Conservation (phyloP, 192 early-diverging fungal species). For the Coemansia sp. region DNA sequence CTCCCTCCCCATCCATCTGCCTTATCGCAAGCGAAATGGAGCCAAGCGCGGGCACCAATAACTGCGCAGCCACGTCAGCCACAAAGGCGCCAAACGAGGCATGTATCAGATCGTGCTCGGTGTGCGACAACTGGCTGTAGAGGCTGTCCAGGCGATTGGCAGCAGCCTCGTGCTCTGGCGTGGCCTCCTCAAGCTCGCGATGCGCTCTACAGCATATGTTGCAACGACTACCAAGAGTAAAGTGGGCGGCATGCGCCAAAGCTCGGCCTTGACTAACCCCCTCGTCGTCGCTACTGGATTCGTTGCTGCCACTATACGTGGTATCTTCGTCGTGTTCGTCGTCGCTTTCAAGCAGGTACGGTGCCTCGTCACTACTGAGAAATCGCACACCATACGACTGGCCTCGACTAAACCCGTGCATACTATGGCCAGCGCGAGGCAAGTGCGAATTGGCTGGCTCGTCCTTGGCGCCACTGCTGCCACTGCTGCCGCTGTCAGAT, state of each 20-base stretch:
- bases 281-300: neutral
- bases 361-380: constrained; percentile 20
- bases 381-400: constrained; percentile 20
- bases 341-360: constrained; percentile 21
- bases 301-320: neutral
- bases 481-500: neutral
- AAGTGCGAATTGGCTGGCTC: neutral
- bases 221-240: no score
- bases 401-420: constrained; percentile 14
- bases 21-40: constrained; percentile 34
- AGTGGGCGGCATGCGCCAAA: no score
- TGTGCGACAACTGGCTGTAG: neutral
- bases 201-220: neutral
- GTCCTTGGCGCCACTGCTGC: neutral
- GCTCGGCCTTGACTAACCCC: neutral
- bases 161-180: neutral
- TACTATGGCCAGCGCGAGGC: neutral
- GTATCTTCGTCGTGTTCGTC: neutral
- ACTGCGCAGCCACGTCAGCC: neutral
- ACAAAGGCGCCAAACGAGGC: constrained; percentile 24
- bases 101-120: constrained; percentile 16
- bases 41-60: constrained; percentile 12
- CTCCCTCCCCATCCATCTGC: constrained; percentile 2
- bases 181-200: neutral
- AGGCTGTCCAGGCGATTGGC: neutral